These are phyloP conservation scores for Tricholoma hemisulphureum DNA, from an alignment of 768 basidiomycete genomes.

Conservation along the genomic window DNA sequence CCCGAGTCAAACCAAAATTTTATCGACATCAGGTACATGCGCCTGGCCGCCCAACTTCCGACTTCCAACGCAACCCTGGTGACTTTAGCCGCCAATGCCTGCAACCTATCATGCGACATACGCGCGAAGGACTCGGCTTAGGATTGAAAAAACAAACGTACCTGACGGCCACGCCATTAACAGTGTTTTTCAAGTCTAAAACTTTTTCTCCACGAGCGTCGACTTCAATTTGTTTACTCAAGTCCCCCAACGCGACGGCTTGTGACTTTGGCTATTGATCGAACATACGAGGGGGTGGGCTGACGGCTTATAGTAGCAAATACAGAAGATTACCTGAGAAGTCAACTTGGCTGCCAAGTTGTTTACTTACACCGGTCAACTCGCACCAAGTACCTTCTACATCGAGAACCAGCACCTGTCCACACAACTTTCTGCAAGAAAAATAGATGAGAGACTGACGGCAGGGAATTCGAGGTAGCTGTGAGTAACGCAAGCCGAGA, in stretches of 20 bases:
- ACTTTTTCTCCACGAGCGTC: too few species aligned
- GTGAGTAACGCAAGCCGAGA: slow-evolving; percentile 76
- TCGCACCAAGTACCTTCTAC: slow-evolving; percentile 90
- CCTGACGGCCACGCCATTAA: too few species aligned
- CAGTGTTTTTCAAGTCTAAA: too few species aligned
- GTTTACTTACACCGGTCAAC: slow-evolving; percentile 78
- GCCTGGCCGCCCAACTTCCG: slow-evolving; percentile 87
- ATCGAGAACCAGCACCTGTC: slow-evolving; percentile 85
- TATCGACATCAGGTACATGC: slow-evolving; percentile 79
- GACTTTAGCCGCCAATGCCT: slow-evolving; percentile 77
- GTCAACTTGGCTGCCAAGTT: slow-evolving; percentile 78
- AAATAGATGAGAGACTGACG: not conserved
- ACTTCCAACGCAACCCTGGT: slow-evolving; percentile 84
- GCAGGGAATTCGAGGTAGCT: too few species aligned
- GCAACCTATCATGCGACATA: slow-evolving; percentile 26
- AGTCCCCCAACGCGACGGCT: slow-evolving; percentile 91
- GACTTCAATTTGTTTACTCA: slow-evolving; percentile 87
- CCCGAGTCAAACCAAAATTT: not conserved
- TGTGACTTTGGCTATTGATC: slow-evolving; percentile 89
- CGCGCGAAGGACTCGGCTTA: slow-evolving; percentile 23
- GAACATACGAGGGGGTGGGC: slow-evolving; percentile 42
- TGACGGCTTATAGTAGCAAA: not conserved
- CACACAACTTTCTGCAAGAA: slow-evolving; percentile 73
- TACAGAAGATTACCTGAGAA: slow-evolving; percentile 49
- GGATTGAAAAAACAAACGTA: slow-evolving; percentile 6